Evolutionary conservation across 495 filamentous ascomycete genomes (phyloP).

Genomic region (Collariella sp.): DNA sequence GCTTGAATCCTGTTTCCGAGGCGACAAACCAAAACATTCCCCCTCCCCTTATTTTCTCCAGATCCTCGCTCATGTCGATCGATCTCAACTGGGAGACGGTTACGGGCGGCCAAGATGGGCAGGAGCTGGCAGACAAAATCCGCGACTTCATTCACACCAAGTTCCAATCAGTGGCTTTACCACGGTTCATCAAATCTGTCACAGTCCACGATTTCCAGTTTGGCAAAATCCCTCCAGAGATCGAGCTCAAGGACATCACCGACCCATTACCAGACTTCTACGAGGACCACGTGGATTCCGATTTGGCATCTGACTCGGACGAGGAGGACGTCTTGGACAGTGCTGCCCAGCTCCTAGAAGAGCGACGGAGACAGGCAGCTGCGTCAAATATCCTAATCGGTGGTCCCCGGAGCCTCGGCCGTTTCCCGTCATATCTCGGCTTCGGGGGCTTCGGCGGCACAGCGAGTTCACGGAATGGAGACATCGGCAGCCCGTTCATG

Average conservation of each 20-base stretch:
- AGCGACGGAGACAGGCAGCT: conserved; percentile 33
- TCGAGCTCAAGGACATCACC: conserved; percentile 93
- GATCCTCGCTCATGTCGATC: conserved; percentile 65
- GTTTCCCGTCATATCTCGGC: conserved; percentile 30
- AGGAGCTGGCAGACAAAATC: conserved; percentile 71
- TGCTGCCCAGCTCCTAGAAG: conserved; percentile 32
- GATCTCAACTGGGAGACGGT: conserved; percentile 91
- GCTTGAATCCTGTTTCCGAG: too few relatives aligned
- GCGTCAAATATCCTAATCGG: conserved; percentile 1
- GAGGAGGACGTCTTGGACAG: conserved; percentile 32
- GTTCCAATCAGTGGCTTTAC: conserved; percentile 84
- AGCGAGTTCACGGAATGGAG: conserved; percentile 33
- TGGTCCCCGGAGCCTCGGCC: background rate
- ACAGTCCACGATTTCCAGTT: conserved; percentile 92
- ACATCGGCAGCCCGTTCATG: conserved; percentile 56
- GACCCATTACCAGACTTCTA: conserved; percentile 96
- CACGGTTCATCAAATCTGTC: conserved; percentile 93
- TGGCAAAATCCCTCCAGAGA: conserved; percentile 67
- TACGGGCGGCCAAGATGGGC: conserved; percentile 80
- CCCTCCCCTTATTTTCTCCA: background rate
- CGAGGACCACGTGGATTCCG: conserved; percentile 56
- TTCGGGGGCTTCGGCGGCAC: conserved; percentile 21
- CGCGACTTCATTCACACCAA: conserved; percentile 90
- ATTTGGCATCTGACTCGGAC: conserved; percentile 28
- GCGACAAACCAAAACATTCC: background rate